Conservation (phyloP, 2,329 filamentous ascomycete genomes). For the Claviceps cyperi region DNA sequence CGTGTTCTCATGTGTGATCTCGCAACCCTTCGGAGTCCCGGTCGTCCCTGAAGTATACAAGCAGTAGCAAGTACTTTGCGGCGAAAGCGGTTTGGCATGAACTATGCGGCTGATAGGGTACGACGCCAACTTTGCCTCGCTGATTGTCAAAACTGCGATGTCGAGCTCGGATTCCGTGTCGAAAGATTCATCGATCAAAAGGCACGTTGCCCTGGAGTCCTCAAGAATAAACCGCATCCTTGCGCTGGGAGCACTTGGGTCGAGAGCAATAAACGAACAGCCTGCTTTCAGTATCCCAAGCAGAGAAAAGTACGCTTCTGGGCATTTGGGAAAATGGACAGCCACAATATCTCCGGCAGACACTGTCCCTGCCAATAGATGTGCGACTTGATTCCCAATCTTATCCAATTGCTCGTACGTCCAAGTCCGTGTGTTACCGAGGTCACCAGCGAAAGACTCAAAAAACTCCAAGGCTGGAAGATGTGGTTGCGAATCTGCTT, state of each 20-base stretch:
- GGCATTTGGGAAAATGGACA: constrained; percentile 72
- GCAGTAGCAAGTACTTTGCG: constrained; percentile 58
- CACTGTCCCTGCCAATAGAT: constrained; percentile 40
- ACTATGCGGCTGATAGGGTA: constrained; percentile 8
- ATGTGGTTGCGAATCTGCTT: constrained; percentile 39
- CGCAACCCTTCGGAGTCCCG: constrained; percentile 73
- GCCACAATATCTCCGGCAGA: constrained; percentile 49
- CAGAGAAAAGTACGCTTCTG: constrained; percentile 71
- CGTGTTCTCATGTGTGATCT: constrained; percentile 77
- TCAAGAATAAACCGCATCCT: constrained; percentile 65
- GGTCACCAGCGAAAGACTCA: constrained; percentile 32
- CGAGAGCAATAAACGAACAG: constrained; percentile 67
- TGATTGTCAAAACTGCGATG: constrained; percentile 9
- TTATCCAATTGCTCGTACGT: constrained; percentile 58
- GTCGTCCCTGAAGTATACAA: constrained; percentile 83
- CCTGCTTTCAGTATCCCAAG: constrained; percentile 72
- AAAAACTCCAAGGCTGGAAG: constrained; percentile 65
- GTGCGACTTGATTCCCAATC: constrained; percentile 58
- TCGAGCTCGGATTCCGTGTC: not conserved
- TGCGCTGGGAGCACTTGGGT: constrained; percentile 55
- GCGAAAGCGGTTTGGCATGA: constrained; percentile 10
- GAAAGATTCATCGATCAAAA: constrained; percentile 39
- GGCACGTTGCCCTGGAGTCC: constrained; percentile 52
- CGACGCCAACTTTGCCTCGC: constrained; percentile 16
- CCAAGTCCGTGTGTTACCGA: constrained; percentile 43